These are phyloP conservation scores for Musa balbisiana DNA, from an alignment of 202 grass and related monocot species.

Conservation along the genomic window DNA sequence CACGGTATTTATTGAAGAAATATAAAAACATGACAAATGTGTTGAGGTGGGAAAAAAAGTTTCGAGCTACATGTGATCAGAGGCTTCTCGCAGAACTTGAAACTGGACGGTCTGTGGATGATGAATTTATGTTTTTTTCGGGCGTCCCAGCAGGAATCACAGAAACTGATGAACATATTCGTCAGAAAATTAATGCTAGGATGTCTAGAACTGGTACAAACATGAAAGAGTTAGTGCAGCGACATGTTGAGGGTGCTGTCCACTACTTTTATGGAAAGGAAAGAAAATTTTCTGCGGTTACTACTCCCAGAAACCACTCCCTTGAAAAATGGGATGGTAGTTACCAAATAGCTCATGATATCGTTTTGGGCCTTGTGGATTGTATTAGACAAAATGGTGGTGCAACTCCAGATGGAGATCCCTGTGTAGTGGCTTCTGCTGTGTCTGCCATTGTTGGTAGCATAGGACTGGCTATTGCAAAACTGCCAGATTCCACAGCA, in stretches of 20 bases:
- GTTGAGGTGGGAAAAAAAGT: constrained; percentile 80
- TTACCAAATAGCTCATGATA: constrained; percentile 85
- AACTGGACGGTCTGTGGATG: constrained; percentile 63
- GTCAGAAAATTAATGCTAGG: constrained; percentile 74
- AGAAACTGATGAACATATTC: constrained; percentile 75
- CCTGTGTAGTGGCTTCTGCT: constrained; percentile 64
- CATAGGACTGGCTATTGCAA: constrained; percentile 64
- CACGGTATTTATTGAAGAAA: constrained; percentile 80
- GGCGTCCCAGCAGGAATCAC: constrained; percentile 40
- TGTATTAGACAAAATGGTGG: constrained; percentile 70
- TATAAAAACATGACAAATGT: constrained; percentile 70
- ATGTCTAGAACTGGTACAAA: constrained; percentile 51
- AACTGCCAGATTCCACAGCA: constrained; percentile 61
- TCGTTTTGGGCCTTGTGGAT: constrained; percentile 62
- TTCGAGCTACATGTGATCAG: constrained; percentile 69
- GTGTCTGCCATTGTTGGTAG: constrained; percentile 77
- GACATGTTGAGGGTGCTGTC: constrained; percentile 52
- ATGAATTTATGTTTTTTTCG: constrained; percentile 56
- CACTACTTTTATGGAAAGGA: constrained; percentile 64
- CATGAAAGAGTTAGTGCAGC: constrained; percentile 91
- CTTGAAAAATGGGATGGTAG: constrained; percentile 73
- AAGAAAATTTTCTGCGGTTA: constrained; percentile 43
- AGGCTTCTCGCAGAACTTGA: constrained; percentile 87
- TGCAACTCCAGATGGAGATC: constrained; percentile 61
- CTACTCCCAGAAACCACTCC: constrained; percentile 40